Base-by-base conservation (phyloP, 768 basidiomycete genomes). In the Sarcomyxa edulis region DNA sequence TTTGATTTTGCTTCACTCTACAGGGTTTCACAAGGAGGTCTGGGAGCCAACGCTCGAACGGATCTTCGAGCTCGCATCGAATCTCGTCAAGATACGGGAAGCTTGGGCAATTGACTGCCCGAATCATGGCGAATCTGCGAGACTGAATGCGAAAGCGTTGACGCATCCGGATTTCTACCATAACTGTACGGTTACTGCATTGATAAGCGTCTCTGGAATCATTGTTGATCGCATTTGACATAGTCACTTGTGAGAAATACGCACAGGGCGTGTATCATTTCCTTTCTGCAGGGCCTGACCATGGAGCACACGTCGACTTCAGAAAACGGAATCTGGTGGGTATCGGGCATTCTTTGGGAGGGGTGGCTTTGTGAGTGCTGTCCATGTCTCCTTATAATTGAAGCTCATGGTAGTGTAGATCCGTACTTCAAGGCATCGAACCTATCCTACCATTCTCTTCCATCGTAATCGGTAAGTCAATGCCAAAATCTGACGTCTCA, bases 1-100 rank as follows among this genome's bases (percentile, higher is more conserved):
- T 0, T 61, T 83, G 23, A 59, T 84, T 22, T 50, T 81, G n/a
- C 59, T 82, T 2, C 82, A 84, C 52, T 75, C 79, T 4, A 84
- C 82, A 2, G 80, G 81, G 53, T 84, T 81, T 48, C 81, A 82
- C 60, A 84, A 84, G 53, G 82, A 85, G 58, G 78, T 73, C 2
- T 84, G 78, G 80, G 78, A 81, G 45, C 78, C 82, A 2, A 68
- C 72, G 3, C 46, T 84, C 10, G 63, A 65, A 16, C 61, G 59
- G 10, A 46, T 85, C 16, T 75, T 81, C 35, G 31, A 55, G 0
- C 52, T 62, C 18, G 34, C 40, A 29, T 46, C 40, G 27, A 52
- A 49, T 23, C 35, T 32, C 32, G 45, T 62, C 19, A 61, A 62
- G 40, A 67, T 79, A 15, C 62, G 67, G 8, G 77, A 81, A 48